Percentiles rank a stretch among this genome's conserved stretches.
These are phyloP conservation scores for Pseudocercospora cruenta DNA, from an alignment of 2,329 filamentous ascomycete species.

Conservation along the genomic window DNA sequence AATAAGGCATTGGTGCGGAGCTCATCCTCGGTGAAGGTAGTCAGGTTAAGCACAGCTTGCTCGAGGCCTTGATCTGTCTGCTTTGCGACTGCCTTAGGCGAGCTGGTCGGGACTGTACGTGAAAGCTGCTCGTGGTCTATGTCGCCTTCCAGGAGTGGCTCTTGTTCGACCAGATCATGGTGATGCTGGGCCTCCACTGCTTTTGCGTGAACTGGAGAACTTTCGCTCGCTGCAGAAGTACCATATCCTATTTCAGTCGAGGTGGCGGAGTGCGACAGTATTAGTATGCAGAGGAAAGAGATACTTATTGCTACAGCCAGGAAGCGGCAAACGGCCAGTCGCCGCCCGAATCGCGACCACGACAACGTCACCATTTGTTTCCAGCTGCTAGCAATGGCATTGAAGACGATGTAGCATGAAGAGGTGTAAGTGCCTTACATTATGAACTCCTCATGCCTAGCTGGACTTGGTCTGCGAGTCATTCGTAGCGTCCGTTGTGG, in stretches of 20 bases:
- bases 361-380: background rate
- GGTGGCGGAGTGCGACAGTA: background rate
- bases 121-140: background rate
- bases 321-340: background rate
- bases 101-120: too few relatives aligned
- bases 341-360: background rate
- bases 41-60: slow-evolving; percentile 12
- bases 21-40: slow-evolving; percentile 13
- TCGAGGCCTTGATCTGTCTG: background rate
- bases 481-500: too few relatives aligned
- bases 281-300: background rate
- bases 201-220: background rate
- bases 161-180: background rate
- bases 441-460: too few relatives aligned
- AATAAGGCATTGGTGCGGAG: slow-evolving; percentile 20
- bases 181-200: background rate
- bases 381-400: background rate
- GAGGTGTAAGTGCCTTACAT: too few relatives aligned
- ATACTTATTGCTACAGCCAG: background rate
- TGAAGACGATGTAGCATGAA: background rate
- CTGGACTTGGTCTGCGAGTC: too few relatives aligned
- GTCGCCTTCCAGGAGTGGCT: background rate
- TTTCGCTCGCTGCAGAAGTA: background rate
- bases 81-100: background rate
- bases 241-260: background rate